Conservation (phyloP, 2,329 filamentous ascomycete genomes). For the Dothideomycetidae sp. region DNA sequence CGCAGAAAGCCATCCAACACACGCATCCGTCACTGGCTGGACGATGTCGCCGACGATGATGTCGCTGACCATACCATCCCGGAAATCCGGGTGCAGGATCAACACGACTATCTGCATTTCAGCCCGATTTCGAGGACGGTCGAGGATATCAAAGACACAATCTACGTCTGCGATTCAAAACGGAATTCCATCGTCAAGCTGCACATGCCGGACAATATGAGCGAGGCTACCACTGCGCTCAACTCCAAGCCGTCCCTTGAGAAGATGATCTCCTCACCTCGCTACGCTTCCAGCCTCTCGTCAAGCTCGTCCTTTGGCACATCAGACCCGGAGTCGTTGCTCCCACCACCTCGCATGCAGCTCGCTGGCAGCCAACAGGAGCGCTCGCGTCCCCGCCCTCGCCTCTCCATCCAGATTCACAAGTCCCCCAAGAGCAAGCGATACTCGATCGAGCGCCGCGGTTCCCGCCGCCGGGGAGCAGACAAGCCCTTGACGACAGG, state of each 20-base stretch:
- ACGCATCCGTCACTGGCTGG: constrained; percentile 8
- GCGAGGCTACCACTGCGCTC: constrained; percentile 2
- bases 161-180: neutral
- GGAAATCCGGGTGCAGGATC: constrained; percentile 2
- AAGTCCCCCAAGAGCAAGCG: constrained; percentile 2
- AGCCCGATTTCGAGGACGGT: constrained; percentile 1
- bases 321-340: constrained; percentile 3
- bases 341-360: neutral
- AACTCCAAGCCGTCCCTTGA: constrained; percentile 5
- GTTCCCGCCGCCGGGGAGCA: neutral
- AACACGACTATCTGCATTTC: constrained; percentile 5
- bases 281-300: constrained; percentile 1
- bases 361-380: neutral
- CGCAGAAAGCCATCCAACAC: constrained; percentile 5
- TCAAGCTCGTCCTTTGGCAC: constrained; percentile 4
- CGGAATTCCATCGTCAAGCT: neutral
- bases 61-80: constrained; percentile 4
- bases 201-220: neutral
- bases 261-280: neutral
- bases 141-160: constrained; percentile 1
- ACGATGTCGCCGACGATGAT: constrained; percentile 8
- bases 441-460: constrained; percentile 4
- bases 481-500: neutral
- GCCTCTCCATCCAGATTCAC: constrained; percentile 6
- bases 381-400: constrained; percentile 3